A percentile compares a stretch with the other conserved stretches of the same genome.
Evolutionary conservation across 768 basidiomycete species (phyloP).

Genomic region (Atractiella rhizophila): DNA sequence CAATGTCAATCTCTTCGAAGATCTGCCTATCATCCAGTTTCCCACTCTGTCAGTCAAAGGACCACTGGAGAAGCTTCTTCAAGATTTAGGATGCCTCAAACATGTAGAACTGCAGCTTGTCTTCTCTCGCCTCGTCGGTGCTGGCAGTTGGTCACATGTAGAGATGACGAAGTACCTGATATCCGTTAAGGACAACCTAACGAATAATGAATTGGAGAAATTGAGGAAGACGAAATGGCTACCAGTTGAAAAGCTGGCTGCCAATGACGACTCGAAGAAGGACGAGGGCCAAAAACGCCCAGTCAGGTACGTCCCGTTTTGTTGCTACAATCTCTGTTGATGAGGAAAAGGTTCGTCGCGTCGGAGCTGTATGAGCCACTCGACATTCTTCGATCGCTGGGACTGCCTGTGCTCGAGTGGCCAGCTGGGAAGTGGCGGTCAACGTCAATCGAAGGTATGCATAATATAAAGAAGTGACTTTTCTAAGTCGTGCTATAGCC

Average conservation of each 20-base stretch:
- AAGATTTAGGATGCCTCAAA: conserved; percentile 55
- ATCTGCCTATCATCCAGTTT: conserved; percentile 45
- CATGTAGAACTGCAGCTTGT: conserved; percentile 80
- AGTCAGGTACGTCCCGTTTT: conserved; percentile 11
- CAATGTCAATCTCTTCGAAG: conserved; percentile 65
- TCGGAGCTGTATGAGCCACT: conserved; percentile 62
- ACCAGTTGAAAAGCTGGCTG: conserved; percentile 24
- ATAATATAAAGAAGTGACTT: too few species aligned
- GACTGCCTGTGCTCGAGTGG: conserved; percentile 72
- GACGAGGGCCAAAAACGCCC: conserved; percentile 24
- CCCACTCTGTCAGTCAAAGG: conserved; percentile 36
- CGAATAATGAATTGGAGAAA: conserved; percentile 33
- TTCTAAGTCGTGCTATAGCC: conserved; percentile 27
- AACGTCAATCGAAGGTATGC: conserved; percentile 42
- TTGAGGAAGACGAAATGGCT: conserved; percentile 49
- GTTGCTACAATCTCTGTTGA: conserved; percentile 9
- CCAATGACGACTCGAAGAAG: conserved; percentile 1
- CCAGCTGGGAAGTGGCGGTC: conserved; percentile 22
- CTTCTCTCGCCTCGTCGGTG: conserved; percentile 39
- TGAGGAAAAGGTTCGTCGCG: conserved; percentile 35
- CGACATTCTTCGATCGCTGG: conserved; percentile 41
- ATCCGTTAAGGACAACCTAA: conserved; percentile 41
- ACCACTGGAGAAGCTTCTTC: conserved; percentile 35
- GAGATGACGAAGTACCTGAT: conserved; percentile 72
- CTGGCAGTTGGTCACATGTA: conserved; percentile 21